Conservation (phyloP, 1,139 yeast species). For the Suhomyces chickasaworum region DNA sequence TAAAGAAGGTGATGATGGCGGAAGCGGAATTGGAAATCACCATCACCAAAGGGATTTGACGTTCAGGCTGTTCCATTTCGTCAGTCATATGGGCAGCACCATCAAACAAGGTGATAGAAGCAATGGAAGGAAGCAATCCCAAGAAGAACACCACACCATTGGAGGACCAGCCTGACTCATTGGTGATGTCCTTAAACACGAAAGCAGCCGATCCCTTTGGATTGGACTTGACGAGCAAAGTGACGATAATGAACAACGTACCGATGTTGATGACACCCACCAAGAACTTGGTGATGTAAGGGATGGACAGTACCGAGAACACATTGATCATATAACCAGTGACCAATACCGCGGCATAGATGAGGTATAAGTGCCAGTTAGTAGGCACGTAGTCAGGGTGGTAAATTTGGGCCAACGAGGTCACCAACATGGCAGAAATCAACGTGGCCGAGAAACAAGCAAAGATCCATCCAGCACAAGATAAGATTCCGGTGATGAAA, state of each 20-base stretch:
- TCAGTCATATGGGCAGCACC: slow-evolving; percentile 37
- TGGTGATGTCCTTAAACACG: slow-evolving; percentile 27
- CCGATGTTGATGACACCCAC: slow-evolving; percentile 27
- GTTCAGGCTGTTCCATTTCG: slow-evolving; percentile 31
- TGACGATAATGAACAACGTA: slow-evolving; percentile 27
- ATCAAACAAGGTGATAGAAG: slow-evolving; percentile 29
- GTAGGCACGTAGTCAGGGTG: slow-evolving; percentile 26
- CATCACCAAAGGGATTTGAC: slow-evolving; percentile 32
- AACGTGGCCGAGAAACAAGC: slow-evolving; percentile 14
- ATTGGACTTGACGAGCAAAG: slow-evolving; percentile 26
- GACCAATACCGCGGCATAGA: slow-evolving; percentile 22
- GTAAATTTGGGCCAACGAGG: slow-evolving; percentile 18
- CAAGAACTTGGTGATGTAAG: slow-evolving; percentile 22
- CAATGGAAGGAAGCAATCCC: slow-evolving; percentile 31
- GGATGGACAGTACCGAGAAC: slow-evolving; percentile 23
- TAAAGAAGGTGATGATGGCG: slow-evolving; percentile 25
- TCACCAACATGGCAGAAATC: slow-evolving; percentile 12
- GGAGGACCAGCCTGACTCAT: slow-evolving; percentile 33
- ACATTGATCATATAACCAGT: slow-evolving; percentile 24
- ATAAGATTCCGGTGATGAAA: slow-evolving; percentile 23
- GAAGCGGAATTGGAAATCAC: slow-evolving; percentile 26
- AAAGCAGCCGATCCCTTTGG: slow-evolving; percentile 28
- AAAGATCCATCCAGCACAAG: slow-evolving; percentile 19
- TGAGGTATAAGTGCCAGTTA: slow-evolving; percentile 28
- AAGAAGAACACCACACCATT: slow-evolving; percentile 32